Evolutionary conservation across 2,329 filamentous ascomycete species (phyloP).

Genomic region (Trichoderma afroharzianum): DNA sequence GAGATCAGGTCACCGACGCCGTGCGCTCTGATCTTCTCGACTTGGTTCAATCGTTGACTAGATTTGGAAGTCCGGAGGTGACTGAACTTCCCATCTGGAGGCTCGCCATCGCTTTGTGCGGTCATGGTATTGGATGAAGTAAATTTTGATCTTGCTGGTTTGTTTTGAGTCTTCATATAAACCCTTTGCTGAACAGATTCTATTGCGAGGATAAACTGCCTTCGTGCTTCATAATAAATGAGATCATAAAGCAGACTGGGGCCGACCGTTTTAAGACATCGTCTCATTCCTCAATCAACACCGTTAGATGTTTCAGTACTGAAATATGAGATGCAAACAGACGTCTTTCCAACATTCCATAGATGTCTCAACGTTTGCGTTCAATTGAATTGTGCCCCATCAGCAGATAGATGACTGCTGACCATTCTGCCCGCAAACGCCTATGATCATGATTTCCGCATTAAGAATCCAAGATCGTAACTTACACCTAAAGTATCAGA

Average conservation of each 20-base stretch:
- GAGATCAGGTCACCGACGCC: neutral
- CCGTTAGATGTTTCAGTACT: neutral
- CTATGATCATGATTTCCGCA: neutral
- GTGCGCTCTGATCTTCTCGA: neutral
- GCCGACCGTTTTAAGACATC: neutral
- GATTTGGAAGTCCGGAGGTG: neutral
- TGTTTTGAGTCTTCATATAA: neutral
- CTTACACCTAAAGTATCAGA: accelerated
- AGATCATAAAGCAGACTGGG: neutral
- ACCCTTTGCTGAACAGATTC: neutral
- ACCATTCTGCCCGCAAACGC: neutral
- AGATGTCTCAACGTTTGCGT: neutral
- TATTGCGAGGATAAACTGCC: neutral
- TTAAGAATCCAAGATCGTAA: neutral
- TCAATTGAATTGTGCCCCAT: neutral
- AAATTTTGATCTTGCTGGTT: neutral
- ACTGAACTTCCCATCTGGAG: neutral
- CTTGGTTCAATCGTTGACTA: neutral
- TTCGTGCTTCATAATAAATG: neutral
- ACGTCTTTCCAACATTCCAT: neutral
- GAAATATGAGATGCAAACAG: neutral
- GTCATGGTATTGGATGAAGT: neutral
- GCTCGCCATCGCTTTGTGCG: neutral
- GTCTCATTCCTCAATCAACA: neutral
- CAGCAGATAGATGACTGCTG: neutral